Base-by-base conservation (phyloP, 1,284 basidiomycete species). In the Ustilago nuda region DNA sequence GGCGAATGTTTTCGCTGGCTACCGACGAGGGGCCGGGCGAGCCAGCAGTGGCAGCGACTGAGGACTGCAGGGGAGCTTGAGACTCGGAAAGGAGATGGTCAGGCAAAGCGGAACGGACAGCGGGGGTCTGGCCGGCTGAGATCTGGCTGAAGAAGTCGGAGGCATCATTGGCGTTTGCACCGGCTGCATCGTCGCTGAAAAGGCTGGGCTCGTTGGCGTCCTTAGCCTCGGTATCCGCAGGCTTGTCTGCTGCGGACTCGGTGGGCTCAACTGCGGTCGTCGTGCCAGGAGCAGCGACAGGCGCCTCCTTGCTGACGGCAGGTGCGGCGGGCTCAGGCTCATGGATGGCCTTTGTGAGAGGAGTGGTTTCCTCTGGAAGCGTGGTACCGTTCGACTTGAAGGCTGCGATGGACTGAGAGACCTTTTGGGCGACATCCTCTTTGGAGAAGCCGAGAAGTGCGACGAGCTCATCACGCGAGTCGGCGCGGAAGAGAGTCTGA, bases 381-480 rank as follows among this genome's bases (percentile, higher is more conserved):
- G 61, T 63, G 67, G 65, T 65, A 13, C 61, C 70, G 53, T 66
- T 63, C 53, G 75, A 45, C 65, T 68, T 65, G 73, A 95, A 89
- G 74, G 90, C 91, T 56, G 92, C 90, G 56, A 96, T 90, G 3
- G 94, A 94, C 74, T 93, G 91, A 17, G 91, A 90, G 13, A 98
- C 93, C 72, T 92, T 92, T 2, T 88, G 87, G 3, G 91, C 91
- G 15, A 97, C 90, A 76, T 96, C 93, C 32, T 90, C 90, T 87
- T 96, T 96, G 11, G 93, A 95, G 86, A 97, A 98, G 0, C 96
- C 96, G 27, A 99, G 90, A 1, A 98, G 88, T 1, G 92, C 92
- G 53, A 99, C 92, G 12, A 99, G 89, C 86, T 98, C 94, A 41
- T 96, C 93, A 66, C 93, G 89, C 15, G 93, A 94, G 86, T 95